Conservation (phyloP, 2,329 filamentous ascomycete species). For the Blastomyces silverae region DNA sequence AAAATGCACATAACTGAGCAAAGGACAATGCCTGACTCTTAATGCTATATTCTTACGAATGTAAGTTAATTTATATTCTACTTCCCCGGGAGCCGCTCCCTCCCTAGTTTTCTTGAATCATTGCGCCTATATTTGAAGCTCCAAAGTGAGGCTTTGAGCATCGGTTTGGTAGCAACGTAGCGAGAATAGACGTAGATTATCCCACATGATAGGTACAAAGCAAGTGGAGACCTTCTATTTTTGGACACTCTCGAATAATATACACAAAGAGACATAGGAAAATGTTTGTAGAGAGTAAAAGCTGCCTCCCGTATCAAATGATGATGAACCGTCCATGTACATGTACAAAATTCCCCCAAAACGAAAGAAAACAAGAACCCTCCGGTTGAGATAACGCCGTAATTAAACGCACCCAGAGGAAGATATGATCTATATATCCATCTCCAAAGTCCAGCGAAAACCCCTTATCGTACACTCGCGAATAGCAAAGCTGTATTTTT, state of each 20-base stretch:
- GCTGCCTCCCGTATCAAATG: background rate
- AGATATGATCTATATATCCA: background rate
- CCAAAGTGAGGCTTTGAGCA: background rate
- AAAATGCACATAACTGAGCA: background rate
- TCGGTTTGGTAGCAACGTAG: background rate
- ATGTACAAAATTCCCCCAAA: background rate
- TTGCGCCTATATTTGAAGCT: background rate
- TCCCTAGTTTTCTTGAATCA: background rate
- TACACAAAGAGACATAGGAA: background rate
- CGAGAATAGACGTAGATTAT: background rate
- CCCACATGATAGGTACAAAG: background rate
- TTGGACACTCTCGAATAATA: background rate
- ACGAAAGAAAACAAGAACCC: background rate
- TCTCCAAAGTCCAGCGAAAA: background rate
- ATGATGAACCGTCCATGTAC: background rate
- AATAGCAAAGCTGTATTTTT: background rate
- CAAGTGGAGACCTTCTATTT: background rate
- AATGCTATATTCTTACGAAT: background rate
- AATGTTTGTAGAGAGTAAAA: background rate
- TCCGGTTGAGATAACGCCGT: background rate
- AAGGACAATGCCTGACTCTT: background rate
- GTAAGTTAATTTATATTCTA: background rate
- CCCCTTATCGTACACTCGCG: background rate
- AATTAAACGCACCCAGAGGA: background rate
- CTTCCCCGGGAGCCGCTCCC: background rate